Evolutionary conservation across 768 basidiomycete genomes (phyloP), one percentile per base, ranked within the genome.

Genomic region (Boletus barrowsii): DNA sequence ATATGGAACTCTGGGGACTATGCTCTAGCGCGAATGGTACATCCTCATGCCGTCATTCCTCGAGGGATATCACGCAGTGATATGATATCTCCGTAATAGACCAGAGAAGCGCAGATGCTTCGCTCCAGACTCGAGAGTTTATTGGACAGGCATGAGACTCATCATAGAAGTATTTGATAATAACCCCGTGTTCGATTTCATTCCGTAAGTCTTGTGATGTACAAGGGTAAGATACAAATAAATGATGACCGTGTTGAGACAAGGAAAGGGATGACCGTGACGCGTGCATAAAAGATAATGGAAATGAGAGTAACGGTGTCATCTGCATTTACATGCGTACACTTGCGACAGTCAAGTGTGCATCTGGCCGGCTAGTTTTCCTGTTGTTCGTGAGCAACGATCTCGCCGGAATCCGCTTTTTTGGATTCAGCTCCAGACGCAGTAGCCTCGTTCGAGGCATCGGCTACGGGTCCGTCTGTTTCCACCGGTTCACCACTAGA

Each of bases 141-240:
- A 29, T 29, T 29, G 26, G 26, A 29, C 9, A 9, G 22, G 3
- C 3, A 22, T 22, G 22, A 22, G 22, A 22, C 22, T 2, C 22
- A 3, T 22, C 22, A 22, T 22, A 22, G 22, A 22, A 22, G 22
- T 22, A 22, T 22, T 22, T 14, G 10, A 35, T 35, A 35, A 35
- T 6, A 35, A 49, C 1, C 20, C 15, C 22, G 3, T n/a, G 41
- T 50, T 53, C 35, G 15, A 24, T 44, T 52, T 49, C 48, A 39
- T 55, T 55, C 36, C 53, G 45, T 39, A 49, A 18, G 17, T 43
- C 45, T 43, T 62, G 10, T 35, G 53, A 54, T 58, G 18, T 51
- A 65, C 62, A 62, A 47, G 41, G 11, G 26, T 39, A 42, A 55
- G 51, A 65, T 63, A 62, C 45, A 56, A 26, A 59, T 55, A 54